Evolutionary conservation across 129 eudicot genomes (phyloP), one percentile per base, ranked within the genome.

Genomic region (Helichrysum umbraculigerum): DNA sequence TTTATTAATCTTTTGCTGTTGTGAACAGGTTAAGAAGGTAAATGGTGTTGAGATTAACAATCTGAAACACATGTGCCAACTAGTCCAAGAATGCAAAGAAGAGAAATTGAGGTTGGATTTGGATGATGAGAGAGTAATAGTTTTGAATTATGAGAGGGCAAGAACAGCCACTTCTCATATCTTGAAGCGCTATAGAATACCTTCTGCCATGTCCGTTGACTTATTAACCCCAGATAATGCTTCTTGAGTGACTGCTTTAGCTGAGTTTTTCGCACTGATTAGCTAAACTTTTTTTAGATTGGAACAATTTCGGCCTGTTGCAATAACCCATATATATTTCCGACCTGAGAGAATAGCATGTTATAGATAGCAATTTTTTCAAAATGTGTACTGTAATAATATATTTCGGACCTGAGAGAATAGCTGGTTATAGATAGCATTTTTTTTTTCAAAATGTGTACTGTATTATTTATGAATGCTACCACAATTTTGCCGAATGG

Each of bases 161-260:
- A 91, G 77, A 86, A 70, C 87, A 42, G 98, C 97, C 50, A 93
- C 98, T 58, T 88, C 86, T 37, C 97, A 91, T 25, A 93, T 93
- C 57, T 86, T 93, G 73, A 91, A 84, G 84, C 91, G 98, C 79
- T 97, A 93, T 76, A 84, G 98, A 75, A 93, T 93, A 82, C 96
- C 97, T 74, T 88, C 95, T 42, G 84, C 97, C 75, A 68, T 82
- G 87, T 93, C 97, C 20, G 28, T 7, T 52, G 98, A 93, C 89
- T 84, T 78, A 39, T 85, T 32, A 83, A 82, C 67, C 68, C 78
- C 70, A 60, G 66, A 77, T 76, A 33, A 29, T 39, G 9, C n/a
- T 44, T 75, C 58, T 34, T 47, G 58, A 77, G 33, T 22, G 29
- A 69, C 61, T 19, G 29, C 69, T 69, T 37, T 64, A 34, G 35